Percentiles rank a stretch among this genome's conserved stretches.
phyloP scores from a whole-genome alignment of 2,329 filamentous ascomycete genomes.

The Colletotrichum chlorophyti region DNA sequence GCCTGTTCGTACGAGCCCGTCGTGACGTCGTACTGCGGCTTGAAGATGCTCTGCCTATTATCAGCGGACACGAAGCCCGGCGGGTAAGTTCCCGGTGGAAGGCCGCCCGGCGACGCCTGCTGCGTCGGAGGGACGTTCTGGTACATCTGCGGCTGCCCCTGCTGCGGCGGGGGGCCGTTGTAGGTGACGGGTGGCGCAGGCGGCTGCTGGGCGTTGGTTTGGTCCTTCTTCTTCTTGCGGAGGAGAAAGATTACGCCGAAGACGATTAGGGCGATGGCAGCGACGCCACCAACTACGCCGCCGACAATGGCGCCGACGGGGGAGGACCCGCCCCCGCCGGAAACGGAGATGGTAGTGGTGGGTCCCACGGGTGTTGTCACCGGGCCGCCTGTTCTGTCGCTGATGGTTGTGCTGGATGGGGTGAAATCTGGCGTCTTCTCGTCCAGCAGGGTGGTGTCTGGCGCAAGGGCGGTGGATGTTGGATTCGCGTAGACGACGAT shows the following conservation, averaged over 20 bases:
- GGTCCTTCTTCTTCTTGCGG: constrained; percentile 34
- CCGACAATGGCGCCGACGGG: constrained; percentile 46
- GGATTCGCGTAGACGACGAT: constrained; percentile 33
- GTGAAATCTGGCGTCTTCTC: background rate
- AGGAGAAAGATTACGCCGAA: constrained; percentile 38
- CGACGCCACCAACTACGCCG: constrained; percentile 45
- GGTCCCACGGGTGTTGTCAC: background rate
- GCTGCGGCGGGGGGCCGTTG: constrained; percentile 6
- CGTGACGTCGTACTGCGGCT: constrained; percentile 27
- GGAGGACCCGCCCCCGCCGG: constrained; percentile 42
- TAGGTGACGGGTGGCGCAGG: background rate
- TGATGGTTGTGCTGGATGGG: background rate
- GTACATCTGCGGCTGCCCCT: constrained; percentile 26
- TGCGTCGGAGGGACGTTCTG: constrained; percentile 27
- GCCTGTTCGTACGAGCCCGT: constrained; percentile 25
- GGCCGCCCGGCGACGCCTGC: constrained; percentile 28
- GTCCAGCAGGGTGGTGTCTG: constrained; percentile 12
- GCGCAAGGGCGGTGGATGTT: too few relatives aligned
- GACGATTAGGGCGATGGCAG: constrained; percentile 36
- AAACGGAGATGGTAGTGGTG: constrained; percentile 37
- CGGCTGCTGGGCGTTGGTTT: constrained; percentile 11
- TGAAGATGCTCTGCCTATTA: constrained; percentile 32
- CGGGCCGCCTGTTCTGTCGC: background rate
- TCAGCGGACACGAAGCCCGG: constrained; percentile 27
- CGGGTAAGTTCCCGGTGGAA: constrained; percentile 3